Evolutionary conservation across 2,329 filamentous ascomycete species (phyloP), one percentile per base, ranked within the genome.

Genomic region (Xenoacremonium recifei): DNA sequence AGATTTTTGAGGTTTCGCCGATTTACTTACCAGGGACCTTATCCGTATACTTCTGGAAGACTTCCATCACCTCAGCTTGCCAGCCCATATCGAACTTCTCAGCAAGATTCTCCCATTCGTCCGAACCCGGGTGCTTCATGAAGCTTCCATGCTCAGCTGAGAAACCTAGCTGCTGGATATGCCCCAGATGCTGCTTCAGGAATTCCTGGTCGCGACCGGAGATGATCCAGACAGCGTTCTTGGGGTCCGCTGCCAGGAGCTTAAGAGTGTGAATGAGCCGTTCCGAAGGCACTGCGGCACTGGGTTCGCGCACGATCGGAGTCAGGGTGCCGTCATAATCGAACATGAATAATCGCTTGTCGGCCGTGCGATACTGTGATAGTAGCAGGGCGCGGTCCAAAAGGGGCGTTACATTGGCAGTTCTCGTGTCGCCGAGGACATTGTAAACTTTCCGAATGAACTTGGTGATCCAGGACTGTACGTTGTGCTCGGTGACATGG

Each of bases 271-370:
- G 80, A 36, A 95, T 84, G 17, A 96, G 80, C 17, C 84, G 82
- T 54, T 90, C 85, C 1, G 91, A 92, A 0, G 93, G 93, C 29
- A 96, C 84, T 3, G 93, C 93, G 5, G 89, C 84, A 52, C 86
- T 84, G 2, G 93, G 93, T 59, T 97, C 90, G 54, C 87, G 85
- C 41, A 97, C 93, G 56, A 99, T 97, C 0, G 91, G 89, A 4
- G 93, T 97, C 40, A 99, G 77, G 1, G 93, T 99, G 35, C 93
- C 93, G 63, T 99, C 93, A 59, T 99, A 99, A 69, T 99, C 93
- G 62, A 97, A 96, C 88, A 99, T 92, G 72, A 97, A 96, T 3
- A 99, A 75, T 10, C 93, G 83, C 67, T 87, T 89, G 48, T 79
- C 79, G 4, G 89, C 83, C 29, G 77, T 72, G 46, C 82, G 80